These are phyloP conservation scores for Yamadazyma kitorensis DNA, from an alignment of 805 yeast genomes.

Conservation along the genomic window DNA sequence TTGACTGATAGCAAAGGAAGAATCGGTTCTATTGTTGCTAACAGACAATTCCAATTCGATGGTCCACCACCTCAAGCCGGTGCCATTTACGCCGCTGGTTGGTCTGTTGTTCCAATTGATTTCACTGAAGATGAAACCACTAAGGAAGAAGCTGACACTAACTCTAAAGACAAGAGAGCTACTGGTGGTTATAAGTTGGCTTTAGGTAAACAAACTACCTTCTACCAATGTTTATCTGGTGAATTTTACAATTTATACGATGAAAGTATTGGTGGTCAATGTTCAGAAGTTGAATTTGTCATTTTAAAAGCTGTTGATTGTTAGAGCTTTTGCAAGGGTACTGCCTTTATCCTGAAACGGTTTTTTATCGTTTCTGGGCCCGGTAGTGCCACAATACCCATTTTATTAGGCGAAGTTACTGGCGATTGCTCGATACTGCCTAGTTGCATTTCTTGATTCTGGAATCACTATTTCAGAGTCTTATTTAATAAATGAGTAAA, in stretches of 20 bases:
- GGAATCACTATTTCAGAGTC: too few species aligned
- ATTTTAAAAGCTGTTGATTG: conserved; percentile 7
- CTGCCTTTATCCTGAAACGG: too few species aligned
- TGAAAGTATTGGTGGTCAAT: conserved; percentile 26
- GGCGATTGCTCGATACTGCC: too few species aligned
- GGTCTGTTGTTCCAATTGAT: conserved; percentile 41
- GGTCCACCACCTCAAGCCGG: conserved; percentile 85
- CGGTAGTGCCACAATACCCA: too few species aligned
- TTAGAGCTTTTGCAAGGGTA: conserved; percentile 2
- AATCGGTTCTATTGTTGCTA: conserved; percentile 46
- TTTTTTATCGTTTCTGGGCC: too few species aligned
- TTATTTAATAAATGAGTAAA: too few species aligned
- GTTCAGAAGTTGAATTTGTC: conserved; percentile 46
- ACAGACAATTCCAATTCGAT: conserved; percentile 75
- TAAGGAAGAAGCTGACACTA: conserved; percentile 10
- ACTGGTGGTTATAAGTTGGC: conserved; percentile 44
- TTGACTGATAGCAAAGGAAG: conserved; percentile 40
- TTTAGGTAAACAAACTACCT: conserved; percentile 56
- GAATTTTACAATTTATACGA: conserved; percentile 78
- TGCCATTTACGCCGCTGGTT: conserved; percentile 62
- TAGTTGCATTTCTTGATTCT: too few species aligned
- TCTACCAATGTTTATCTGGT: conserved; percentile 77
- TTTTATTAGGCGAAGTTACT: too few species aligned
- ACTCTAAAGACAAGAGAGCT: conserved; percentile 1
- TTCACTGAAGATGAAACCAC: conserved; percentile 11